Base-by-base conservation (phyloP, 345 rosid genomes). In the Brassica incana region DNA sequence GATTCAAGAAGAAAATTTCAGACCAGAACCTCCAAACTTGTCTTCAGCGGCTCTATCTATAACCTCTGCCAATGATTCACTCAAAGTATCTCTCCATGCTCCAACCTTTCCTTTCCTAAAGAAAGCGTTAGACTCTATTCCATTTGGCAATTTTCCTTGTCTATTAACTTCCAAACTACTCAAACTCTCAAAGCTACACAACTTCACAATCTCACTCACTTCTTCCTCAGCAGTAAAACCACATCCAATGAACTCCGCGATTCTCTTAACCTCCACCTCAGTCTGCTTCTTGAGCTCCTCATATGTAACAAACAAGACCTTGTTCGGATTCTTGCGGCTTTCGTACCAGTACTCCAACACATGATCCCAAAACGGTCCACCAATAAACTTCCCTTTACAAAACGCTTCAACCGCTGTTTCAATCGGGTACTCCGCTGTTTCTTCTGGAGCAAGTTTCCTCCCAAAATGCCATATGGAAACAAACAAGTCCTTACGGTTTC, bases 391-490 rank as follows among this genome's bases (percentile, higher is more conserved):
- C 0, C 94, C 92, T 58, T 78, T 20, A 75, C 84, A 81, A 14
- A 90, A 87, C 59, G 78, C 84, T 10, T 86, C 84, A 3, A 90
- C 86, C 6, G 80, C 38, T 3, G 84, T 84, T 65, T 78, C 86
- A 0, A 90, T 75, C 0, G 85, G 75, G 40, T 62, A 76, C 0
- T 63, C 45, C 0, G 80, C 86, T 10, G 43, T 80, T 2, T 78
- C 77, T 0, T 69, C 8, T 8, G 68, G 73, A 56, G 85, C 80
- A 43, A 85, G 45, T 33, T 71, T 86, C 86, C 84, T 87, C 1
- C 86, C 77, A 71, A 87, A 90, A 76, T 86, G 89, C 88, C 90
- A 86, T 6, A 85, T 69, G 2, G 94, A 90, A 4, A 86, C 88
- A 58, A 87, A 84, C 73, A 80, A 77, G 68, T 88, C 94, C 75